These are phyloP conservation scores for Bretziella fagacearum DNA, from an alignment of 2,329 filamentous ascomycete genomes.

Conservation along the genomic window DNA sequence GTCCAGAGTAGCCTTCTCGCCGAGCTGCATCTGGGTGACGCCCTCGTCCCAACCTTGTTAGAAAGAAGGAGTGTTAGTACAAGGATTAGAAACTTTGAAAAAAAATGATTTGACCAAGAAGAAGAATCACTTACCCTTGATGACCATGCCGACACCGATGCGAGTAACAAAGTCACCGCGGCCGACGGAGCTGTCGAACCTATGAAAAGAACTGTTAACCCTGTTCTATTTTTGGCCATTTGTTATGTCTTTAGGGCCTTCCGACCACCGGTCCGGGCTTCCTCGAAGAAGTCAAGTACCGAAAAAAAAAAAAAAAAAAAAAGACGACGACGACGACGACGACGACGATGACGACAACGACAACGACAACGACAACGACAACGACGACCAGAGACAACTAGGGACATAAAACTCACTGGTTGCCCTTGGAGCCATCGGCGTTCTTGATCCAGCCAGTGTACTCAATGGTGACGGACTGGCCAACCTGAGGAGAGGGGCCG, in stretches of 20 bases:
- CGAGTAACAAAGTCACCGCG: constrained; percentile 57
- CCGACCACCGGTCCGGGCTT: too few relatives aligned
- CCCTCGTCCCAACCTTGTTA: constrained; percentile 85
- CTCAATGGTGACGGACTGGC: constrained; percentile 68
- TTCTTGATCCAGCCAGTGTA: constrained; percentile 84
- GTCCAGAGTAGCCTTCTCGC: constrained; percentile 73
- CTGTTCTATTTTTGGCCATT: background rate
- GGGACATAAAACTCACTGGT: constrained; percentile 40
- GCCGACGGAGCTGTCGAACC: constrained; percentile 76
- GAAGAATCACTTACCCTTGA: constrained; percentile 47
- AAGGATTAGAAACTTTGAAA: background rate
- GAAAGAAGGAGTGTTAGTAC: background rate
- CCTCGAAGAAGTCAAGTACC: too few relatives aligned
- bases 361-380: background rate
- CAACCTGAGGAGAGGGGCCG: constrained; percentile 40
- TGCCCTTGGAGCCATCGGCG: constrained; percentile 45
- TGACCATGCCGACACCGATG: constrained; percentile 74
- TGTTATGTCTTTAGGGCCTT: too few relatives aligned
- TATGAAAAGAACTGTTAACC: constrained; percentile 23
- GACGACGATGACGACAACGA: background rate
- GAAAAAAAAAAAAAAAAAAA: background rate
- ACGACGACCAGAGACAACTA: background rate
- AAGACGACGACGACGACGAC: background rate
- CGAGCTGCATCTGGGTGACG: constrained; percentile 69
- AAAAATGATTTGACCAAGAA: background rate